Conservation (phyloP, 2,329 filamentous ascomycete genomes). For the Aspergillus pseudoglaucus region DNA sequence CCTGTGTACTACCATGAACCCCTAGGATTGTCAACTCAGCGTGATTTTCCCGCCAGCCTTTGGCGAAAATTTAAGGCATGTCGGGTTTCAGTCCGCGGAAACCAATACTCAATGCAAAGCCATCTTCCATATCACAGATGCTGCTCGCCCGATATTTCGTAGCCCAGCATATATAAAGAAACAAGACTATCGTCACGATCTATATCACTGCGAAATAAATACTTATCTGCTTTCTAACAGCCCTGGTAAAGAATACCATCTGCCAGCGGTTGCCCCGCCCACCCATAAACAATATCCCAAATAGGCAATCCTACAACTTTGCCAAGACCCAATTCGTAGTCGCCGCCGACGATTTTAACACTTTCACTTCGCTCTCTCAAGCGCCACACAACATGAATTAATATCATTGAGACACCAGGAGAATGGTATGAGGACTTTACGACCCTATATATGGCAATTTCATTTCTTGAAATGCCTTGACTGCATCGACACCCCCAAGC, state of each 20-base stretch:
- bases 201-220: neutral
- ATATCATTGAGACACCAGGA: neutral
- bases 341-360: neutral
- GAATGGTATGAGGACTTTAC: neutral
- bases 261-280: constrained; percentile 28
- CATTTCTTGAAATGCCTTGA: neutral
- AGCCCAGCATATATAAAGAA: too few relatives aligned
- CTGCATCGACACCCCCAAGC: neutral
- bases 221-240: neutral
- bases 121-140: too few relatives aligned
- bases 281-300: constrained; percentile 18
- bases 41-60: too few relatives aligned
- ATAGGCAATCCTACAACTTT: constrained; percentile 26
- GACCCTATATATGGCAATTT: neutral
- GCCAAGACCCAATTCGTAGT: constrained; percentile 25
- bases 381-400: neutral
- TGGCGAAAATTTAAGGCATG: too few relatives aligned
- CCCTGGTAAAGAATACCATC: neutral
- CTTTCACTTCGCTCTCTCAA: constrained; percentile 1
- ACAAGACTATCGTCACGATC: too few relatives aligned
- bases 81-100: too few relatives aligned
- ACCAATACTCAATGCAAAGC: too few relatives aligned
- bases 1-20: too few relatives aligned
- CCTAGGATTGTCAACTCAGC: too few relatives aligned
- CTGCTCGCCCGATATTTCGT: too few relatives aligned